phyloP scores from a whole-genome alignment of 495 filamentous ascomycete species.

The Neurospora terricola region DNA sequence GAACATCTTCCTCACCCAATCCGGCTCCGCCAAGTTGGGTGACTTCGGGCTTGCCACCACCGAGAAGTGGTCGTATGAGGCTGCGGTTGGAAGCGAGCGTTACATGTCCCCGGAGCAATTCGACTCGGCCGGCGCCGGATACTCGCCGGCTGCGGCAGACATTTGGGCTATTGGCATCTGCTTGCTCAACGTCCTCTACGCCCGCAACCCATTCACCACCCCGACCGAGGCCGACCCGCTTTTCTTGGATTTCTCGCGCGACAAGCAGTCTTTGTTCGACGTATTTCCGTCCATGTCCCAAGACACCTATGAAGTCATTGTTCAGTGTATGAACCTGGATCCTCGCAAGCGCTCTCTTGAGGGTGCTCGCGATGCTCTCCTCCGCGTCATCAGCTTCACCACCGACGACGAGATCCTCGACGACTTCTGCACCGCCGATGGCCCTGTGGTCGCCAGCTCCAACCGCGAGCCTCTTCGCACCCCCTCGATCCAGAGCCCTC shows the following conservation, averaged over 20 bases:
- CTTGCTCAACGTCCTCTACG: slow-evolving; percentile 90
- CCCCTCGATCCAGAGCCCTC: slow-evolving; percentile 84
- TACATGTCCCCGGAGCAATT: slow-evolving; percentile 99
- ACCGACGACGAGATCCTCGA: slow-evolving; percentile 77
- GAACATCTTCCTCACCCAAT: slow-evolving; percentile 89
- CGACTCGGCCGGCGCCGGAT: slow-evolving; percentile 72
- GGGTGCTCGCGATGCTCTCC: slow-evolving; percentile 63
- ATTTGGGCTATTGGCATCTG: slow-evolving; percentile 96
- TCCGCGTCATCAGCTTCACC: slow-evolving; percentile 80
- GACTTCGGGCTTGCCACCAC: slow-evolving; percentile 90
- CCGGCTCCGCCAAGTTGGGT: slow-evolving; percentile 87
- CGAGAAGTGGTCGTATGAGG: slow-evolving; percentile 79
- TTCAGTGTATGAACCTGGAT: slow-evolving; percentile 79
- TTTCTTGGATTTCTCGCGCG: slow-evolving; percentile 82
- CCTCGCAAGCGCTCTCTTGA: slow-evolving; percentile 77
- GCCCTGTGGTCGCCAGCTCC: slow-evolving; percentile 60
- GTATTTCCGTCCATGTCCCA: slow-evolving; percentile 98
- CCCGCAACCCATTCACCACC: slow-evolving; percentile 84
- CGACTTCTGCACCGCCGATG: slow-evolving; percentile 84
- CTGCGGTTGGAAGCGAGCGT: slow-evolving; percentile 88
- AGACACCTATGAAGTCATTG: slow-evolving; percentile 89
- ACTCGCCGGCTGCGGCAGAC: slow-evolving; percentile 88
- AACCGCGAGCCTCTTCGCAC: slow-evolving; percentile 94
- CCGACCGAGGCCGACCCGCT: slow-evolving; percentile 80
- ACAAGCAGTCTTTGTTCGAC: slow-evolving; percentile 92